Evolutionary conservation across 441 rosid genomes (phyloP), one percentile per base, ranked within the genome.

Genomic region (Populus trichocarpa): DNA sequence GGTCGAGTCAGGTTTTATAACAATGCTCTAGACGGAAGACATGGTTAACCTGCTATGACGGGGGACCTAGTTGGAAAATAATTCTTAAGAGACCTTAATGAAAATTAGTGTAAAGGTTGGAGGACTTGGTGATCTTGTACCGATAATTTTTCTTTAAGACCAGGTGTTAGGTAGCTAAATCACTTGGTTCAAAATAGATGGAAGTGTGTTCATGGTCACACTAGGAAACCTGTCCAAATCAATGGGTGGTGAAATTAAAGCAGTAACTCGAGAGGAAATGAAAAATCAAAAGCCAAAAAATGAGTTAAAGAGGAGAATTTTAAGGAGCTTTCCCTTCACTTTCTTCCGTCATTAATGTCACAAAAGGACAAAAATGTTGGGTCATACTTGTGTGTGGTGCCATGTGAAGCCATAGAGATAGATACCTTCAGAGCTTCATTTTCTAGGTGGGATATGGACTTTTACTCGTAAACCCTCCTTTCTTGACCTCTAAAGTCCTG

Each of bases 401-500:
- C 57, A 50, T 50, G 57, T 50, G 57, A 14, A 14, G 57, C 57
- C 57, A 5, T 50, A 50, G 57, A 50, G 57, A 50, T 46, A 46
- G 57, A 50, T 50, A 35, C 25, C 73, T 42, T 74, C 26, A 2
- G 23, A 42, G 42, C 65, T 72, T 33, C 64, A 53, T 67, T 67
- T 78, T 57, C 46, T 75, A 32, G 79, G 77, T 75, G 79, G 76
- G 66, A 67, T 74, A 33, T 71, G 77, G 53, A 50, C 67, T 33
- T 75, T 75, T 75, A 67, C 32, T 0, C 59, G 42, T 70, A 74
- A 74, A 73, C 84, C 84, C 67, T 25, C 80, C 73, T 69, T 59
- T 78, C 28, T 18, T 78, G 80, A 76, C 76, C 71, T 61, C 20
- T 50, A 22, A 40, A 20, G 30, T 42, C 30, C 35, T 65, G 32